phyloP scores from a whole-genome alignment of 495 filamentous ascomycete species.

The Hypoxylon perforatum region DNA sequence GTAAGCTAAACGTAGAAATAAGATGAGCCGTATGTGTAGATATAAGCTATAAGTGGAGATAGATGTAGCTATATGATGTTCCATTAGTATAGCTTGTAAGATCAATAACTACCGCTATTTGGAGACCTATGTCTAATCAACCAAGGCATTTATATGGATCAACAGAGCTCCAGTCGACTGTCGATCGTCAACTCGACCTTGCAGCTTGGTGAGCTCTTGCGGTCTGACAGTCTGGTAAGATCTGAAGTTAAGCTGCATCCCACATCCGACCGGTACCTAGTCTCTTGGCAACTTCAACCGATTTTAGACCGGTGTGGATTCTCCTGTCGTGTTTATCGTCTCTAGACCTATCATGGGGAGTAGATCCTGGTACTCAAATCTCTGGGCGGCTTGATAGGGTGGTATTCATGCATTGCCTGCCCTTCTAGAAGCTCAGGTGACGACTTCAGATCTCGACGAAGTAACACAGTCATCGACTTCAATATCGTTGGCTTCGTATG shows the following conservation, averaged over 20 bases:
- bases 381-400: conserved; percentile 19
- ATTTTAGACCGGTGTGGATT: conserved; percentile 30
- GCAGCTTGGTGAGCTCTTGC: not conserved
- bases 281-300: conserved; percentile 20
- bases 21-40: too few species aligned
- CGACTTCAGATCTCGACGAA: conserved; percentile 15
- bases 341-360: conserved; percentile 20
- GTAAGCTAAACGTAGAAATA: too few species aligned
- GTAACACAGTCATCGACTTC: not conserved
- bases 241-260: conserved; percentile 8
- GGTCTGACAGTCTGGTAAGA: not conserved
- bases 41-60: too few species aligned
- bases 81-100: too few species aligned
- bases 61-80: too few species aligned
- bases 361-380: not conserved
- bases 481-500: conserved; percentile 1
- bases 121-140: too few species aligned
- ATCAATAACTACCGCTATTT: too few species aligned
- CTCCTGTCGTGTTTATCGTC: conserved; percentile 7
- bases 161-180: too few species aligned
- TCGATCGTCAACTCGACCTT: conserved; percentile 2
- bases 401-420: conserved; percentile 17
- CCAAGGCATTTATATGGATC: too few species aligned
- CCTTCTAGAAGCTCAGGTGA: conserved; percentile 22
- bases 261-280: conserved; percentile 12